phyloP scores from a whole-genome alignment of 108 stramenopile genomes.

The Cylindrotheca fusiformis region DNA sequence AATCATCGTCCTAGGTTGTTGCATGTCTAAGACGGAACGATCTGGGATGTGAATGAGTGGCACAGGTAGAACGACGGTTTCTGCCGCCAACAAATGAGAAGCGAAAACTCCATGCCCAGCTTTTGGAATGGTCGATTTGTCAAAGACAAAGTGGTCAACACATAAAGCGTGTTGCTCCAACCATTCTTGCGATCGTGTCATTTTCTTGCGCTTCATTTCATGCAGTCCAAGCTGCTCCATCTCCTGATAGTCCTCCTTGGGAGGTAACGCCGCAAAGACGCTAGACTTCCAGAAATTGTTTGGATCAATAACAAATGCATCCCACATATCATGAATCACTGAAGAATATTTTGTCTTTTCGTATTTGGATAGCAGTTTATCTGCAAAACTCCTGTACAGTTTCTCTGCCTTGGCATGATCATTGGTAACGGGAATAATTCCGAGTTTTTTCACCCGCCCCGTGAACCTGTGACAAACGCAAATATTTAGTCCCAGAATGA shows the following conservation, averaged over 20 bases:
- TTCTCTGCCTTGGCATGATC: conserved; percentile 19
- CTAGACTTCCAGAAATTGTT: conserved; percentile 21
- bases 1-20: conserved; percentile 6
- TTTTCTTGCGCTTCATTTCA: conserved; percentile 9
- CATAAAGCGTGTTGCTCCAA: conserved; percentile 35
- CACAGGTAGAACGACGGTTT: conserved; percentile 25
- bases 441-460: conserved; percentile 12
- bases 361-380: conserved; percentile 4
- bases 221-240: conserved; percentile 14
- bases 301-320: conserved; percentile 11
- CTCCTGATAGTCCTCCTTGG: conserved; percentile 16
- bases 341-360: neutral
- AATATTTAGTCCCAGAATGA: too few species aligned
- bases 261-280: conserved; percentile 27
- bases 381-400: conserved; percentile 13
- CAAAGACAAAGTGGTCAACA: conserved; percentile 41
- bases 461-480: conserved; percentile 15
- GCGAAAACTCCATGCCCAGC: conserved; percentile 7
- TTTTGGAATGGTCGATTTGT: conserved; percentile 19
- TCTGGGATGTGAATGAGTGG: conserved; percentile 39
- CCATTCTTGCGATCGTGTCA: conserved; percentile 35
- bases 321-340: conserved; percentile 20
- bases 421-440: conserved; percentile 32
- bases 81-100: conserved; percentile 14
- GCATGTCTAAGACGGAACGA: conserved; percentile 43